A percentile compares a stretch with the other conserved stretches of the same genome.
phyloP scores from a whole-genome alignment of 108 stramenopile genomes.

The Licmophora abbreviata region DNA sequence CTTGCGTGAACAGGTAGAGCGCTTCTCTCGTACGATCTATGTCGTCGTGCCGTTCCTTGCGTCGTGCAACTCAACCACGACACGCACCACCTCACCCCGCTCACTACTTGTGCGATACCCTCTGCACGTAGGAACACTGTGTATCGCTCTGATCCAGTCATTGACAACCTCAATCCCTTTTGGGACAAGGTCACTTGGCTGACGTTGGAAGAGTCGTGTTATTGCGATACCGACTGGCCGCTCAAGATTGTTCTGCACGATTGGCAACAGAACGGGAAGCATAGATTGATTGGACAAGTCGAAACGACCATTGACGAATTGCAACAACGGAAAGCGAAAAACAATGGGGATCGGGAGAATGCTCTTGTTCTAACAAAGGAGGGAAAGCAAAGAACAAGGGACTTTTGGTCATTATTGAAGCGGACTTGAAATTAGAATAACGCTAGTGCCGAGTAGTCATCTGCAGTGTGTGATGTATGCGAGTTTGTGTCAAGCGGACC shows the following conservation, averaged over 20 bases:
- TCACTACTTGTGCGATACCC: neutral
- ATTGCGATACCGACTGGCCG: conserved; percentile 29
- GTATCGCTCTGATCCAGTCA: conserved; percentile 45
- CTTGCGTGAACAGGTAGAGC: too few relatives aligned
- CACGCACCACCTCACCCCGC: too few relatives aligned
- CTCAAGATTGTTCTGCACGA: conserved; percentile 41
- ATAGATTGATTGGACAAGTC: conserved; percentile 37
- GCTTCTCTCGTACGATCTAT: too few relatives aligned
- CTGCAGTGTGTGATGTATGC: too few relatives aligned
- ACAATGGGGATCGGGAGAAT: conserved; percentile 52
- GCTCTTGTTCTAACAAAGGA: conserved; percentile 14
- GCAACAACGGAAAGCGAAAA: conserved; percentile 23
- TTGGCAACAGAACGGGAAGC: conserved; percentile 29
- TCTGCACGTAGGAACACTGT: conserved; percentile 13
- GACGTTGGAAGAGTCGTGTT: conserved; percentile 36
- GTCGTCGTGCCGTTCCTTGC: too few relatives aligned
- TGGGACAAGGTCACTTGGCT: conserved; percentile 17
- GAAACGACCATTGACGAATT: conserved; percentile 36
- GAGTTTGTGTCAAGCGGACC: too few relatives aligned
- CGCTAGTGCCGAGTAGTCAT: too few relatives aligned
- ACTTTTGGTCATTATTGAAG: neutral
- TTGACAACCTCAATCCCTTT: conserved; percentile 56
- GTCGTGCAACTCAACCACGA: too few relatives aligned
- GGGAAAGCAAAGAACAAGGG: neutral
- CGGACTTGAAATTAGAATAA: neutral